phyloP scores from a whole-genome alignment of 345 rosid species.

The Boechera retrofracta region DNA sequence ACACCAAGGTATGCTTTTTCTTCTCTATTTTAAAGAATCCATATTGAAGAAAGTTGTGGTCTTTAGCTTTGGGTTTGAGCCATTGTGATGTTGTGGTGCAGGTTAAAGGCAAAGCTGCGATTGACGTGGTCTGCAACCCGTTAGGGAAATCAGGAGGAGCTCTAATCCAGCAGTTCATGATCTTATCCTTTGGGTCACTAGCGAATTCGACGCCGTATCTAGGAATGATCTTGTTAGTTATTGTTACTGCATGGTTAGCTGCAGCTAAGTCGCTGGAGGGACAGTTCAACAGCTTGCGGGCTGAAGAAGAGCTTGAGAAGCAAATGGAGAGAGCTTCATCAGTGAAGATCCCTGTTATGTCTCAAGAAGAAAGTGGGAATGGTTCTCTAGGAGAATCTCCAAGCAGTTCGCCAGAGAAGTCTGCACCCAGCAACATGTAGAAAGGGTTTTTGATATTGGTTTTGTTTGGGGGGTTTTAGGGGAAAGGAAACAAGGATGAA shows the following conservation, averaged over 20 bases:
- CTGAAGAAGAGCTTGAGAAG: conserved; percentile 93
- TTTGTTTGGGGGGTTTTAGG: conserved; percentile 11
- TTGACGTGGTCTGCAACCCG: conserved; percentile 96
- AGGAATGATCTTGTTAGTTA: conserved; percentile 73
- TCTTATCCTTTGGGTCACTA: conserved; percentile 86
- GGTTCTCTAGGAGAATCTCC: conserved; percentile 45
- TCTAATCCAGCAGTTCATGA: conserved; percentile 95
- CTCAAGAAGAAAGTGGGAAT: conserved; percentile 57
- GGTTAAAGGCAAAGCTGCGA: conserved; percentile 99
- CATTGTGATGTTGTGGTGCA: conserved; percentile 40
- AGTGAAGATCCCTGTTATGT: conserved; percentile 70
- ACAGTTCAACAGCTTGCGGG: conserved; percentile 75
- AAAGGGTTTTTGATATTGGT: background rate
- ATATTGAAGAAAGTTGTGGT: background rate
- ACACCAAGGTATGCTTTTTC: conserved; percentile 74
- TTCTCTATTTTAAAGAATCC: background rate
- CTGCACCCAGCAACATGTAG: conserved; percentile 40
- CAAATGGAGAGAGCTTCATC: conserved; percentile 82
- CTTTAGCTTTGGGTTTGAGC: conserved; percentile 10
- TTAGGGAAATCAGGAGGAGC: conserved; percentile 98
- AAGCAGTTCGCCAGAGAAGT: conserved; percentile 35
- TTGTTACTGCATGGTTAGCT: conserved; percentile 82
- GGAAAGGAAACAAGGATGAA: conserved; percentile 6
- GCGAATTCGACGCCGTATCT: conserved; percentile 96
- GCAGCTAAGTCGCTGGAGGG: conserved; percentile 88